Evolutionary conservation across 345 rosid genomes (phyloP).

Genomic region (Triadica sebifera): DNA sequence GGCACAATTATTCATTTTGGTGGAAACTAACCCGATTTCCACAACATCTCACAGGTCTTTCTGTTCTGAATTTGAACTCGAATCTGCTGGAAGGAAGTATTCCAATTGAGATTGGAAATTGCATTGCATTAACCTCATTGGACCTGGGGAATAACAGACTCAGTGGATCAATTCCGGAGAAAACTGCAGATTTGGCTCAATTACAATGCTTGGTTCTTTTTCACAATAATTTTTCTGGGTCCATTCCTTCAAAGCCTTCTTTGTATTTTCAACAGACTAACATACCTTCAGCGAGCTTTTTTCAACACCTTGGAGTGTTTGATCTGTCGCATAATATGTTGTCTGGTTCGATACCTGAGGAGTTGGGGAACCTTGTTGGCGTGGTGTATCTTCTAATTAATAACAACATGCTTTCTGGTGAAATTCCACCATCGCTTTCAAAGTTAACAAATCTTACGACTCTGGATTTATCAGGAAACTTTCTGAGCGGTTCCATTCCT

Average conservation of each 20-base stretch:
- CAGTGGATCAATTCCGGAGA: slow-evolving; percentile 62
- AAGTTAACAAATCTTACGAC: slow-evolving; percentile 60
- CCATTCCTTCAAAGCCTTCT: slow-evolving; percentile 60
- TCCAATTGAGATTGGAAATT: slow-evolving; percentile 65
- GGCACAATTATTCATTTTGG: no score
- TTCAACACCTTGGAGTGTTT: slow-evolving; percentile 82
- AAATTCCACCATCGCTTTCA: slow-evolving; percentile 70
- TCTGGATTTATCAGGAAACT: slow-evolving; percentile 73
- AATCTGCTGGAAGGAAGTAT: slow-evolving; percentile 63
- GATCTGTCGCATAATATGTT: slow-evolving; percentile 47
- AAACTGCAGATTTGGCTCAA: slow-evolving; percentile 53
- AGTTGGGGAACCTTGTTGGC: slow-evolving; percentile 62
- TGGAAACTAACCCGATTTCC: no score
- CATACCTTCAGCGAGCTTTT: slow-evolving; percentile 70
- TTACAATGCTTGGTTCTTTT: slow-evolving; percentile 85
- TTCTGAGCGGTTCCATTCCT: slow-evolving; percentile 63
- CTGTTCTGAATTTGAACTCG: slow-evolving; percentile 67
- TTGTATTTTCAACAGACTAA: slow-evolving; percentile 57
- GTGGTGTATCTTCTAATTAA: slow-evolving; percentile 62
- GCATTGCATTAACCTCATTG: slow-evolving; percentile 65
- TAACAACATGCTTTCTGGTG: slow-evolving; percentile 68
- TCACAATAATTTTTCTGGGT: slow-evolving; percentile 66
- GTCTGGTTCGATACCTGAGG: slow-evolving; percentile 69
- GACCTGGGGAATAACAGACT: slow-evolving; percentile 76
- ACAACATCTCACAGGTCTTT: slow-evolving; percentile 55